Percentiles rank a stretch among this genome's conserved stretches.
phyloP scores from a whole-genome alignment of 805 yeast genomes.

The Candida sanyiensis region DNA sequence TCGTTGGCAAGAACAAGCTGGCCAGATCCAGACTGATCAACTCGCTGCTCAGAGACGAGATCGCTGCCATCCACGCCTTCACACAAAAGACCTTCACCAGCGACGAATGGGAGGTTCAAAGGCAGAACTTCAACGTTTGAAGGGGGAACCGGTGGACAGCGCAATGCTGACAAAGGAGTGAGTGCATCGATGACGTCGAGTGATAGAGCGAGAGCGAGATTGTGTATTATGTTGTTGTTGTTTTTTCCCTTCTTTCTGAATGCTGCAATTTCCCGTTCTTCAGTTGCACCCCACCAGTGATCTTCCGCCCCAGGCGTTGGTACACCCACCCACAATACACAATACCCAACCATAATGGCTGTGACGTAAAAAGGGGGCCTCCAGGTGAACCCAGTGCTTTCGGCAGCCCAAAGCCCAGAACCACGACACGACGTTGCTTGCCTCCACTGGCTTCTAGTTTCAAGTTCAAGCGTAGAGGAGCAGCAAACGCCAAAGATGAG shows the following conservation, averaged over 20 bases:
- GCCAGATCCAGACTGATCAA: conserved; percentile 87
- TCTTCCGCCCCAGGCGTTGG: conserved; percentile 11
- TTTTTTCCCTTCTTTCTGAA: not conserved
- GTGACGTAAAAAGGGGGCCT: conserved; percentile 23
- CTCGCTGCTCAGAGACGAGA: conserved; percentile 72
- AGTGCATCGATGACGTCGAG: not conserved
- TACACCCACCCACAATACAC: conserved; percentile 8
- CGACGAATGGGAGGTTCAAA: conserved; percentile 65
- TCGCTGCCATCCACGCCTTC: conserved; percentile 86
- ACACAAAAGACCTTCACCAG: conserved; percentile 87
- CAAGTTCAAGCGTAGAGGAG: no score
- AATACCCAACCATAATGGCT: conserved; percentile 8
- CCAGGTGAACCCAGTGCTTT: conserved; percentile 23
- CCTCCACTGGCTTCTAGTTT: conserved; percentile 38
- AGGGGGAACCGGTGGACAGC: no score
- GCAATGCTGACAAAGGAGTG: not conserved
- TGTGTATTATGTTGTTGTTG: not conserved
- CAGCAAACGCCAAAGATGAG: no score
- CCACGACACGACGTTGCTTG: conserved; percentile 63
- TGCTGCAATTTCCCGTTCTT: not conserved
- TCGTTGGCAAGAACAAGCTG: conserved; percentile 77
- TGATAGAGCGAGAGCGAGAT: not conserved
- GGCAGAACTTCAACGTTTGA: conserved; percentile 20
- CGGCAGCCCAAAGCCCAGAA: conserved; percentile 46
- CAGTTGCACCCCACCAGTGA: conserved; percentile 5